A percentile compares a stretch with the other conserved stretches of the same genome.
phyloP scores from a whole-genome alignment of 306 rosid species.

The Rubus idaeus region DNA sequence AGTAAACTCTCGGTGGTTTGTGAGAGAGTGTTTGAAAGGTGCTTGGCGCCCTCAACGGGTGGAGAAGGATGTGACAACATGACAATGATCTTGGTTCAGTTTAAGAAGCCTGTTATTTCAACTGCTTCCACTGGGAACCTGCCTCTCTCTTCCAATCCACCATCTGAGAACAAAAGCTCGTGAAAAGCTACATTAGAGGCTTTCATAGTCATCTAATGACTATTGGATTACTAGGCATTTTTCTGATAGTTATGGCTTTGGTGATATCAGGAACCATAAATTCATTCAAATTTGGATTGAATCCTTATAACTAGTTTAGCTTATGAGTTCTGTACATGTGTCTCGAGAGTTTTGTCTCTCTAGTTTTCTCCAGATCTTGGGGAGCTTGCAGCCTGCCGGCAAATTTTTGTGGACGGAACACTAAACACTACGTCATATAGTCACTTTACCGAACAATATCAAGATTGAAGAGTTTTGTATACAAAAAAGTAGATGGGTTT shows the following conservation, averaged over 20 bases:
- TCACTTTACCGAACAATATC: neutral
- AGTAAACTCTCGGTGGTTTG: conserved; percentile 68
- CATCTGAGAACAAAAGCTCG: conserved; percentile 25
- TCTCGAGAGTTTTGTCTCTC: conserved; percentile 10
- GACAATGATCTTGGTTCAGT: conserved; percentile 97
- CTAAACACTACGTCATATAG: neutral
- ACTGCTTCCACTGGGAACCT: conserved; percentile 36
- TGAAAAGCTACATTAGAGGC: conserved; percentile 19
- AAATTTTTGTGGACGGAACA: neutral
- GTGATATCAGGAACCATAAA: neutral
- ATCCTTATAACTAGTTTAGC: conserved; percentile 6
- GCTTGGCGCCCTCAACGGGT: conserved; percentile 92
- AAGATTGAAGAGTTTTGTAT: neutral
- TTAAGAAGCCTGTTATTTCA: conserved; percentile 45
- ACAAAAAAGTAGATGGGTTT: neutral
- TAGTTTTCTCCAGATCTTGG: conserved; percentile 18
- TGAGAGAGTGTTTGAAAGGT: conserved; percentile 85
- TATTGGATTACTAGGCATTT: neutral
- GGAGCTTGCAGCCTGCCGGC: conserved; percentile 6
- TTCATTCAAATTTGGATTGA: neutral
- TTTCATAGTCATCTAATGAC: conserved; percentile 2
- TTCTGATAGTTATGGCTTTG: conserved; percentile 11
- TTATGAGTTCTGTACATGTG: conserved; percentile 25
- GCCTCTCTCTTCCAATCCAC: conserved; percentile 42
- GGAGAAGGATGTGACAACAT: conserved; percentile 96